phyloP scores from a whole-genome alignment of 768 basidiomycete species.

The Gloeophyllum trabeum region DNA sequence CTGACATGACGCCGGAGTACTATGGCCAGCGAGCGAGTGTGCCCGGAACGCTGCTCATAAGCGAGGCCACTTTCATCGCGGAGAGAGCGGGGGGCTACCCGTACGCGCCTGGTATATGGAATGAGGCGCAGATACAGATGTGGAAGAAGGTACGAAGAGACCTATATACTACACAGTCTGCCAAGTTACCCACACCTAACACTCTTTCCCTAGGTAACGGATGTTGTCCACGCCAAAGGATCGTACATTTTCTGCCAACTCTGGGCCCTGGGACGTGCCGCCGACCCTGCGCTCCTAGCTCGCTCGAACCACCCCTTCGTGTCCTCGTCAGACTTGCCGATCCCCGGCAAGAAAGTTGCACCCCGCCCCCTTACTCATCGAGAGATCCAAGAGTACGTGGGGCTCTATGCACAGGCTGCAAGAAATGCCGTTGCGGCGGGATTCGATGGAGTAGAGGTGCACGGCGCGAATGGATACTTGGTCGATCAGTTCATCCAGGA shows the following conservation, averaged over 20 bases:
- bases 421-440: conserved; percentile 47
- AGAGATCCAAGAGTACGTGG: conserved; percentile 39
- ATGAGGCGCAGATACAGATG: conserved; percentile 19
- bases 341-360: conserved; percentile 3
- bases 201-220: conserved; percentile 1
- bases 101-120: conserved; percentile 23
- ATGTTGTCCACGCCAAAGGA: conserved; percentile 5
- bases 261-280: conserved; percentile 24
- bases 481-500: conserved; percentile 55
- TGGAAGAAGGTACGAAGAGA: conserved; percentile 22
- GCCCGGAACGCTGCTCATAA: conserved; percentile 19
- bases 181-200: neutral
- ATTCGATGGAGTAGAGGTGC: conserved; percentile 56
- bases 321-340: conserved; percentile 14
- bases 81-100: conserved; percentile 14
- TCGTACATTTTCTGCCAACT: conserved; percentile 4
- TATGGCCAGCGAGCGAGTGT: conserved; percentile 24
- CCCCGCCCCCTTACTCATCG: conserved; percentile 31
- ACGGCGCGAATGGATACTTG: conserved; percentile 25
- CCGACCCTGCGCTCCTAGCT: conserved; percentile 10
- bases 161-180: neutral
- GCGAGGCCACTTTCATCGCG: conserved; percentile 22
- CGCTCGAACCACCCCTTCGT: conserved; percentile 13
- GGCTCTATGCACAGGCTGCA: conserved; percentile 43
- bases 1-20: conserved; percentile 20